Evolutionary conservation across 1,139 yeast species (phyloP).

Genomic region (Nakaseomyces kungkrabaensis): DNA sequence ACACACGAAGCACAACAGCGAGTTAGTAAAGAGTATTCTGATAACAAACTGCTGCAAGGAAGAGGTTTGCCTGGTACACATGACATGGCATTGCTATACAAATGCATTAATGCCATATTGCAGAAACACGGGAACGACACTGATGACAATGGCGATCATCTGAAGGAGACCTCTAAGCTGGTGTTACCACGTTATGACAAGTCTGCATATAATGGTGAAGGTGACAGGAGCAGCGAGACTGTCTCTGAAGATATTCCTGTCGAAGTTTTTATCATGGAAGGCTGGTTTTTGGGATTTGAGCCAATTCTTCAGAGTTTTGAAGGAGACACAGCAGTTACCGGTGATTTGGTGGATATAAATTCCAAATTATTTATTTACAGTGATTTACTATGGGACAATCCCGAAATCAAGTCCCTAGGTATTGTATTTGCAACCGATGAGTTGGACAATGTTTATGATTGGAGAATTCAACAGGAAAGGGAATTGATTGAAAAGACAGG

Average conservation of each 20-base stretch:
- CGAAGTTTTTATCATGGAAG: slow-evolving; percentile 73
- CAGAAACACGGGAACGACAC: slow-evolving; percentile 13
- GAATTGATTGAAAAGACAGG: slow-evolving; percentile 47
- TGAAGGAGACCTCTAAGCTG: slow-evolving; percentile 9
- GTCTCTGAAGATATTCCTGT: slow-evolving; percentile 32
- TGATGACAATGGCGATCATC: slow-evolving; percentile 1
- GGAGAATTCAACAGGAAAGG: slow-evolving; percentile 87
- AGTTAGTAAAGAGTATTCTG: slow-evolving; percentile 34
- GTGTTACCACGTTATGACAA: slow-evolving; percentile 68
- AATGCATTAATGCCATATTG: slow-evolving; percentile 24
- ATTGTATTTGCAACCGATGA: slow-evolving; percentile 53
- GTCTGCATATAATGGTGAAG: slow-evolving; percentile 60
- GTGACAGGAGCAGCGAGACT: slow-evolving; percentile 49
- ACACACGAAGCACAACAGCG: slow-evolving; percentile 48
- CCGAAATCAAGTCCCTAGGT: slow-evolving; percentile 49
- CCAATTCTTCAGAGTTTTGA: slow-evolving; percentile 33
- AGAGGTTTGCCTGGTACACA: slow-evolving; percentile 95
- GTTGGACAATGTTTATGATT: slow-evolving; percentile 54
- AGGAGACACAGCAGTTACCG: slow-evolving; percentile 11
- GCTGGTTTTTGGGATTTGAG: slow-evolving; percentile 84
- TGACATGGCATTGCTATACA: slow-evolving; percentile 39
- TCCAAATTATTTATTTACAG: slow-evolving; percentile 40
- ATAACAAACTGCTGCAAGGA: slow-evolving; percentile 56
- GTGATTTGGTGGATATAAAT: slow-evolving; percentile 39
- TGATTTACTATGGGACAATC: slow-evolving; percentile 50